Base-by-base conservation (phyloP, 2,329 filamentous ascomycete species). In the Magnaporthales sp. region DNA sequence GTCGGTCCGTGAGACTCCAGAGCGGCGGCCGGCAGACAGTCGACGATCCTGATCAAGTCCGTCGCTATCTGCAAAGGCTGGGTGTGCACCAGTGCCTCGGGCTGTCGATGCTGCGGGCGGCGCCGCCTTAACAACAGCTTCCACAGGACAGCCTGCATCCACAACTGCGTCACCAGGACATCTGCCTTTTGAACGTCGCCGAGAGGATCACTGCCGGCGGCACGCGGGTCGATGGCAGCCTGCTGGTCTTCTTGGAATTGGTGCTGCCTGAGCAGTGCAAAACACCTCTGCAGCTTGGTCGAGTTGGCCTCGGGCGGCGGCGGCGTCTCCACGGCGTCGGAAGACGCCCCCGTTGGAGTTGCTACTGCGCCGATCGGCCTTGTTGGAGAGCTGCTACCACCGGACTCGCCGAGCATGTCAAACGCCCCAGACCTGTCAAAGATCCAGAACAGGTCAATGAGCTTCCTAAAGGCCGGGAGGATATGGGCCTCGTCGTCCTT, bases 101-200 rank as follows among this genome's bases (percentile, higher is more conserved):
- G 22, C 54, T 26, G 54, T 26, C 54, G n/a, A 26, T 26, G 54
- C n/a, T 58, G 54, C n/a, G n/a, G 54, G 6, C n/a, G 54, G 2
- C 54, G 54, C 32, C 32, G 32, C n/a, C 72, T 75, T 30, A 77
- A 72, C 0, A 78, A 76, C 1, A 79, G 75, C 19, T 80, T 76
- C 81, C 80, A 83, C 15, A 83, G 68, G 2, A 83, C 76, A 58
- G 81, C 78, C 8, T 80, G 77, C 81, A 83, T 83, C 81, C 81
- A 83, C 62, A 82, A 80, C 1, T 79, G 73, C 0, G 81, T 83
- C 3, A 83, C 80, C 67, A 77, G 79, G n/a, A 83, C 76, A 63
- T 83, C 81, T 3, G 80, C 81, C 8, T 77, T 77, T 66, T 83
- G 81, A 0, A 83, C 77, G 29, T 83, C 80, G n/a, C 79, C 82